Evolutionary conservation across 148 eudicot species (phyloP).

Genomic region (Persicaria maculosa): DNA sequence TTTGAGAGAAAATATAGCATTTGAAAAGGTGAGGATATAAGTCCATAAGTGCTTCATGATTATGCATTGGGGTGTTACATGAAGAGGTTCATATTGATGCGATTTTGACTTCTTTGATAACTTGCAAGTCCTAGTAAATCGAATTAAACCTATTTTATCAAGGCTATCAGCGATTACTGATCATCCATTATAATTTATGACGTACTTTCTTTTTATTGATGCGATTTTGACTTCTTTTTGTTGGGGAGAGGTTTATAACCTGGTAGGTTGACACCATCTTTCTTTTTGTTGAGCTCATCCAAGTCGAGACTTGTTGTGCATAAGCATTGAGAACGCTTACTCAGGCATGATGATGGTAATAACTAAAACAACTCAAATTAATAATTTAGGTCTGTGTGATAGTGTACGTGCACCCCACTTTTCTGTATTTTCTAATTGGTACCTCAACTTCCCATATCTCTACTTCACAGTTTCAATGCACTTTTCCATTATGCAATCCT

Average conservation of each 20-base stretch:
- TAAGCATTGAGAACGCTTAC: neutral
- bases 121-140: neutral
- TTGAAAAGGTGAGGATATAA: slow-evolving; percentile 64
- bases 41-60: neutral
- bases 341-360: neutral
- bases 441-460: no score
- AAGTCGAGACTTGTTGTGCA: neutral
- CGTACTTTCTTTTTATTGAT: no score
- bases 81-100: neutral
- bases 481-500: no score
- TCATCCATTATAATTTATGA: neutral
- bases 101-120: neutral
- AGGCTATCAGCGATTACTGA: neutral
- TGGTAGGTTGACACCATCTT: neutral
- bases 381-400: no score
- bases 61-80: neutral
- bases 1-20: slow-evolving; percentile 75
- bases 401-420: no score
- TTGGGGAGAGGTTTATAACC: slow-evolving; percentile 2
- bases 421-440: no score
- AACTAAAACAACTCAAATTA: no score
- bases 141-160: neutral
- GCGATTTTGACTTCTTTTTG: no score
- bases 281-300: neutral
- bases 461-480: no score